Conservation (phyloP, 2,329 filamentous ascomycete species). For the Aspergillus brasiliensis region DNA sequence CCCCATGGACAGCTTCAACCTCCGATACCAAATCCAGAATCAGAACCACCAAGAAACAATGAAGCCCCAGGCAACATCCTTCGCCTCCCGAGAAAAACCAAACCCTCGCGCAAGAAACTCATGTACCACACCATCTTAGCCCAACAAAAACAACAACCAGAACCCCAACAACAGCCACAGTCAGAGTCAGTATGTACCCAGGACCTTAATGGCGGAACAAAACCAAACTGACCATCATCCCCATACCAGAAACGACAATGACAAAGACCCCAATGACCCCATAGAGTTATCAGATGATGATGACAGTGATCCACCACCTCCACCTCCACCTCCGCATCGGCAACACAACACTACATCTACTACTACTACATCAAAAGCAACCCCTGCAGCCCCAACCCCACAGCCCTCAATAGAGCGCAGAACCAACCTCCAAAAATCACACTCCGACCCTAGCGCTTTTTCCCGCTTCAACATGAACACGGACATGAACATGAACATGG, state of each 20-base stretch:
- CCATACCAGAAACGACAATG: no score
- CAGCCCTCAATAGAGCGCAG: background rate
- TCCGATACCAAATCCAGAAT: background rate
- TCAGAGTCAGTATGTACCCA: constrained; percentile 35
- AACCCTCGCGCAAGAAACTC: constrained; percentile 42
- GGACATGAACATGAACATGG: no score
- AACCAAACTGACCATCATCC: no score
- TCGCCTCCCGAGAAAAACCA: constrained; percentile 34
- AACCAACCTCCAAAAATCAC: constrained; percentile 33
- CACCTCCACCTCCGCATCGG: background rate
- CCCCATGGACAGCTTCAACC: constrained; percentile 7
- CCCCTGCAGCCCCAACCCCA: constrained; percentile 3
- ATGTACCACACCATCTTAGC: constrained; percentile 40
- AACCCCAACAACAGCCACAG: constrained; percentile 9
- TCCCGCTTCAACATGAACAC: background rate
- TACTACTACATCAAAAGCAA: constrained; percentile 1
- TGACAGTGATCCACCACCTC: background rate
- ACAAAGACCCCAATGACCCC: no score
- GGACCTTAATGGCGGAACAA: no score
- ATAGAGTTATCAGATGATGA: no score
- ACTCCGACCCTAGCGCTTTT: constrained; percentile 38
- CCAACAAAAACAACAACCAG: constrained; percentile 9
- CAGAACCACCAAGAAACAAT: background rate
- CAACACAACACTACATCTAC: background rate
- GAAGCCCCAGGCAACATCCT: constrained; percentile 29